Evolutionary conservation across 1,139 yeast genomes (phyloP).

Genomic region (Pneumocystis carinii): DNA sequence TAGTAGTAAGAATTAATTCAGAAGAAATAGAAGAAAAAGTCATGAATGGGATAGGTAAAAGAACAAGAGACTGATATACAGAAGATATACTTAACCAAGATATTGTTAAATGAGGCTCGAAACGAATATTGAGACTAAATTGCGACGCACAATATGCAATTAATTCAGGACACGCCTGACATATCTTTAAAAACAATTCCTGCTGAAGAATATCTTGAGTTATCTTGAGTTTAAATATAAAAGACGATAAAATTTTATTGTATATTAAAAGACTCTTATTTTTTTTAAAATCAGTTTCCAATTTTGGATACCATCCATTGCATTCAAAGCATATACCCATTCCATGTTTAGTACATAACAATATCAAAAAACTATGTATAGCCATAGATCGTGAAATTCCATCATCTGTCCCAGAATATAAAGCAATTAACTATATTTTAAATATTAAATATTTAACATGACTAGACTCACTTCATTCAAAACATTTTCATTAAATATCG

Average conservation of each 20-base stretch:
- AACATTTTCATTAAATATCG: slow-evolving; percentile 65
- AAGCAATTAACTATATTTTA: background rate
- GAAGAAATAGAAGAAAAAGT: slow-evolving; percentile 6
- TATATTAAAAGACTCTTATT: slow-evolving; percentile 25
- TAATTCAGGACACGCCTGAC: slow-evolving; percentile 49
- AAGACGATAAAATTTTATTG: slow-evolving; percentile 51
- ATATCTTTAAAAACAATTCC: slow-evolving; percentile 37
- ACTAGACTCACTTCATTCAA: slow-evolving; percentile 41
- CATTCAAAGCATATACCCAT: slow-evolving; percentile 51
- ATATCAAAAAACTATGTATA: slow-evolving; percentile 37
- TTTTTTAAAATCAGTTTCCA: background rate
- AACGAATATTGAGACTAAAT: slow-evolving; percentile 5
- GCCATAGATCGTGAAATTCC: slow-evolving; percentile 16
- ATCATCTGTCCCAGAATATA: slow-evolving; percentile 19
- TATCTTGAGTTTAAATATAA: slow-evolving; percentile 57
- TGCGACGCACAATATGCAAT: slow-evolving; percentile 56
- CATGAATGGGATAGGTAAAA: slow-evolving; percentile 36
- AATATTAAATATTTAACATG: slow-evolving; percentile 31
- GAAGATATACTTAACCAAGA: slow-evolving; percentile 71
- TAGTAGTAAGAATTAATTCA: slow-evolving; percentile 15
- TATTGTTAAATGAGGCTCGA: slow-evolving; percentile 56
- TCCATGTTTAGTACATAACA: slow-evolving; percentile 37
- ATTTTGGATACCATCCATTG: slow-evolving; percentile 40
- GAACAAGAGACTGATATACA: slow-evolving; percentile 43
- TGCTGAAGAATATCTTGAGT: slow-evolving; percentile 61